Percentiles rank a stretch among this genome's conserved stretches.
Conservation (phyloP, 371 early-diverging fungal genomes). For the Coemansia sp. region DNA sequence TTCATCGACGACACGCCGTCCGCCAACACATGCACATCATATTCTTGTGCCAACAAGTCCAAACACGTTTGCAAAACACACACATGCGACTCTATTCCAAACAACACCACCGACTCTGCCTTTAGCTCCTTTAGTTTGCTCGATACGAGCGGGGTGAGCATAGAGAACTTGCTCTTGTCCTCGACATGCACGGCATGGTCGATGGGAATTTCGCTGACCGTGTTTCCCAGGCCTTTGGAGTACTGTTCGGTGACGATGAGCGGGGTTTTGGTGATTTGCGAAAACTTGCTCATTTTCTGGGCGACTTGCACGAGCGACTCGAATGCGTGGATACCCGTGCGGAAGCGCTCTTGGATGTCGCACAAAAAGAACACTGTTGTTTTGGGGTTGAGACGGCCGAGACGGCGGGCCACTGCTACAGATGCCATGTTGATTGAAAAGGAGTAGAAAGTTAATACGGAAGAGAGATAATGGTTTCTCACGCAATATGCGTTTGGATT, state of each 20-base stretch:
- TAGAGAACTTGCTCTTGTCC: slow-evolving; percentile 89
- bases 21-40: slow-evolving; percentile 81
- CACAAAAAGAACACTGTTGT: slow-evolving; percentile 88
- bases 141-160: slow-evolving; percentile 72
- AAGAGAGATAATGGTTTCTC: too few relatives aligned
- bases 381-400: slow-evolving; percentile 53
- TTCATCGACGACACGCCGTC: slow-evolving; percentile 93
- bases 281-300: slow-evolving; percentile 78
- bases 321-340: slow-evolving; percentile 75
- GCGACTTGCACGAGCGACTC: slow-evolving; percentile 82
- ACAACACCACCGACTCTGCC: slow-evolving; percentile 73
- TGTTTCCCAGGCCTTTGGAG: slow-evolving; percentile 80
- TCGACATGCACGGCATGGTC: slow-evolving; percentile 26
- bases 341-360: slow-evolving; percentile 91
- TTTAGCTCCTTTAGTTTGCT: slow-evolving; percentile 58
- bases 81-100: slow-evolving; percentile 94
- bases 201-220: slow-evolving; percentile 68
- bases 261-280: slow-evolving; percentile 74
- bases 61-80: slow-evolving; percentile 92
- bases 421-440: slow-evolving; percentile 7
- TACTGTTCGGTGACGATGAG: slow-evolving; percentile 89
- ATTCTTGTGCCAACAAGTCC: slow-evolving; percentile 73
- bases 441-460: not conserved
- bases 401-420: slow-evolving; percentile 15
- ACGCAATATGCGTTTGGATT: not conserved